Conservation (phyloP, 2,329 filamentous ascomycete genomes). For the Ampelomyces quisqualis region DNA sequence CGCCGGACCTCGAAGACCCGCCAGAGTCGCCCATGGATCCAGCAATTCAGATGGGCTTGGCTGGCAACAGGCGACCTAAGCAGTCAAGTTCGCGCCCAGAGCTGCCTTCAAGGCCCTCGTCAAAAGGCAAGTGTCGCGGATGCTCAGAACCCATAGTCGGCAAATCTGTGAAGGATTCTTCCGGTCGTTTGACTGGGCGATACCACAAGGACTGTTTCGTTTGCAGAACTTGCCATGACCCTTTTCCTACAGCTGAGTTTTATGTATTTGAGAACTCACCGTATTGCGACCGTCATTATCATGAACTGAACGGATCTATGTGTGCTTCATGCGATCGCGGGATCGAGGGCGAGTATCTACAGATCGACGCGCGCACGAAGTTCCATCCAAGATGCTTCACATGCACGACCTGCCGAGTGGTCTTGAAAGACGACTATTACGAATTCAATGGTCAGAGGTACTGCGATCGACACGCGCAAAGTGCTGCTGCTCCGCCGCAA, state of each 20-base stretch:
- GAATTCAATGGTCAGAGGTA: constrained; percentile 78
- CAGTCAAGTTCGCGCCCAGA: constrained; percentile 15
- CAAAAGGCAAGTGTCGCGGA: constrained; percentile 78
- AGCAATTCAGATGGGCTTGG: constrained; percentile 40
- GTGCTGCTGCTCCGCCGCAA: constrained; percentile 48
- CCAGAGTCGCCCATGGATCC: constrained; percentile 46
- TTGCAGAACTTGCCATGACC: constrained; percentile 76
- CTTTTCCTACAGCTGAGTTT: constrained; percentile 85
- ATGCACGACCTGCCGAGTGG: constrained; percentile 73
- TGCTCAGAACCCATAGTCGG: constrained; percentile 77
- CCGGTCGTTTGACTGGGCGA: constrained; percentile 85
- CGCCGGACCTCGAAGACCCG: constrained; percentile 23
- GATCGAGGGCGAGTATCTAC: constrained; percentile 91
- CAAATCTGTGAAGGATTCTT: constrained; percentile 91
- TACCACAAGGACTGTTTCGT: constrained; percentile 97
- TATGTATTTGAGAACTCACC: constrained; percentile 87
- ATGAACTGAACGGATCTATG: constrained; percentile 83
- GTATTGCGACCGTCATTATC: constrained; percentile 91
- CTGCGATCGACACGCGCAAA: constrained; percentile 83
- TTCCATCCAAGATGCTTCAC: constrained; percentile 87
- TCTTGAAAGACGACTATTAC: constrained; percentile 83
- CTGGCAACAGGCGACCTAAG: constrained; percentile 20
- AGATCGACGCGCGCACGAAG: constrained; percentile 75
- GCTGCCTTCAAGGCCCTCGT: constrained; percentile 37
- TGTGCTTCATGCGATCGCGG: constrained; percentile 78